Evolutionary conservation across 176 grass and related monocot species (phyloP), one percentile per base, ranked within the genome.

Genomic region (Dendrocalamus sinicus): DNA sequence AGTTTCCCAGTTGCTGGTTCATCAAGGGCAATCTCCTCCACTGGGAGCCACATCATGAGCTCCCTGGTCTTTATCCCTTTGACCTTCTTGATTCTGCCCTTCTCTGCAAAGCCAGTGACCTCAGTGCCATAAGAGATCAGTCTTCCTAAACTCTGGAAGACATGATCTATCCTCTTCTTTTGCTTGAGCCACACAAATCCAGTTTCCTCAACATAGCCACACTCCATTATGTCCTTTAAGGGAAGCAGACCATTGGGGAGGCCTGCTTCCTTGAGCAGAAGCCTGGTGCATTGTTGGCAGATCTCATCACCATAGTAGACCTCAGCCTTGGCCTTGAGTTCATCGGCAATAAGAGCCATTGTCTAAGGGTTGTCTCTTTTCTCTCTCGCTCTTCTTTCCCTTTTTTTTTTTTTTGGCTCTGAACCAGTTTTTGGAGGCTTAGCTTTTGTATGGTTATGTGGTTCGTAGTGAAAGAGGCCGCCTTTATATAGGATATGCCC

Each of bases 111-210:
- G 69, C 84, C 96, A 8, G 92, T 94, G 78, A 99, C 92, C 86
- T 92, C 96, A 30, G 93, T 39, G 22, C 88, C 84, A 65, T 99
- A 99, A 63, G 92, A 86, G 48, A 96, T 92, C 37, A 89, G 40
- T 75, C 91, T 90, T 73, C 93, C 90, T 19, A 99, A 69, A 65
- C 82, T 75, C 59, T 82, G 57, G 80, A 99, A 99, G 58, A 39
- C 14, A 72, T 99, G 92, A 75, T 99, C 93, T 8, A 91, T 85
- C 88, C 90, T 99, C 82, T 92, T 87, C 90, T 90, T 96, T 70
- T 99, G 96, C 84, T 94, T 99, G 37, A 99, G 90, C 96, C 96
- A 99, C 24, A 99, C 93, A 80, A 86, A 99, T n/a, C 96, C 96
- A 20, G 96, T 94, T 78, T 94, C 96, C 84, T 95, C 82, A 4